phyloP scores from a whole-genome alignment of 345 rosid species.

The Hibiscus syriacus region DNA sequence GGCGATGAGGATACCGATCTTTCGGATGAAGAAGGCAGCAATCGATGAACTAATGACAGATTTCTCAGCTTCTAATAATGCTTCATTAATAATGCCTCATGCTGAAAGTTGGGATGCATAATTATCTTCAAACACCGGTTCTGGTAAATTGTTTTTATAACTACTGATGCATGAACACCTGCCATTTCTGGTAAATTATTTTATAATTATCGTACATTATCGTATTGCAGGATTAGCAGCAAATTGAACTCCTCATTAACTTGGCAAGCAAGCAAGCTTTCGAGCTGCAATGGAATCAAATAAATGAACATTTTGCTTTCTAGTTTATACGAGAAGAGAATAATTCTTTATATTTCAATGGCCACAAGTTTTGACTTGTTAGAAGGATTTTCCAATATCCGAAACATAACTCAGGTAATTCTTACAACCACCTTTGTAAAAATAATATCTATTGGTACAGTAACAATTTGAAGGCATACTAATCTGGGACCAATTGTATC shows the following conservation, averaged over 20 bases:
- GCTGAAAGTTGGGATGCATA: conserved; percentile 14
- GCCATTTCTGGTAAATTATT: not conserved
- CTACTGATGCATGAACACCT: not conserved
- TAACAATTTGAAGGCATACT: no score
- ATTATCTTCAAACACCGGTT: conserved; percentile 10
- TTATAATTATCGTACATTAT: not conserved
- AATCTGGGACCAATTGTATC: no score
- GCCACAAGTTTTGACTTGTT: no score
- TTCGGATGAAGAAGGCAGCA: conserved; percentile 21
- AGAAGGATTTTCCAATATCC: no score
- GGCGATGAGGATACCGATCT: conserved; percentile 10
- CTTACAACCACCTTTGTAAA: no score
- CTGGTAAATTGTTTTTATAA: not conserved
- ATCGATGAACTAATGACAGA: conserved; percentile 31
- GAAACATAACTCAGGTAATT: no score
- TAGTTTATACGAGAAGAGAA: no score
- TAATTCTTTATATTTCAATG: no score
- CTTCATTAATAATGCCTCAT: conserved; percentile 29
- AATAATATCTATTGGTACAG: no score
- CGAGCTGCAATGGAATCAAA: not conserved
- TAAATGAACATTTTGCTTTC: no score
- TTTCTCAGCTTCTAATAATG: conserved; percentile 33
- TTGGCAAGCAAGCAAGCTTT: not conserved
- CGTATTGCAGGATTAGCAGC: not conserved
- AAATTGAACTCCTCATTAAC: not conserved